Conservation (phyloP, 2,329 filamentous ascomycete species). For the Monosporascus sp. region DNA sequence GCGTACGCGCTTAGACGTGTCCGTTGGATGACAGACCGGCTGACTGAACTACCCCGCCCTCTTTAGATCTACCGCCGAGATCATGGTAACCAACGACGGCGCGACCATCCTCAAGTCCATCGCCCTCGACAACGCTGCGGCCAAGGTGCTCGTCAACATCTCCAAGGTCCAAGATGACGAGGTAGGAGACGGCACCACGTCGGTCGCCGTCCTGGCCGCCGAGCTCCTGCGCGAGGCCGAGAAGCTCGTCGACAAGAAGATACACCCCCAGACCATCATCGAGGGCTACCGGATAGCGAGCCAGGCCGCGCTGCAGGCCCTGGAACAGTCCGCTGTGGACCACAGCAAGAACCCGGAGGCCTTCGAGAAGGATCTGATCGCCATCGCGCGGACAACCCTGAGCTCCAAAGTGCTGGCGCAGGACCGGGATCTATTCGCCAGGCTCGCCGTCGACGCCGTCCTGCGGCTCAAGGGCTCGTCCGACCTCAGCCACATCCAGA, state of each 20-base stretch:
- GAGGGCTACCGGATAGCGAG: conserved; percentile 98
- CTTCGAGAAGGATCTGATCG: conserved; percentile 83
- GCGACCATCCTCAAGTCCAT: conserved; percentile 98
- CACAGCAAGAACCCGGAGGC: conserved; percentile 77
- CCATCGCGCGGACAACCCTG: conserved; percentile 90
- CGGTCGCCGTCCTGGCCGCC: conserved; percentile 91
- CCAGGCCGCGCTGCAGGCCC: conserved; percentile 74
- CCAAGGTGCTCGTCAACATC: conserved; percentile 98
- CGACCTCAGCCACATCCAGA: conserved; percentile 95
- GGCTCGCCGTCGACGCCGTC: conserved; percentile 86
- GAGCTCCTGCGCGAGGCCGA: conserved; percentile 95
- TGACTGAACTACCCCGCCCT: conserved; percentile 13
- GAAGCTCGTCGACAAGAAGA: conserved; percentile 95
- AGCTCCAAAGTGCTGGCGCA: conserved; percentile 96
- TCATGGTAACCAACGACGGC: conserved; percentile 98
- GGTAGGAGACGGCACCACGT: conserved; percentile 96
- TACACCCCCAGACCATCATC: conserved; percentile 98
- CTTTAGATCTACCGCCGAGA: conserved; percentile 82
- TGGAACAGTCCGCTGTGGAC: conserved; percentile 81
- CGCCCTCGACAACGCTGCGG: conserved; percentile 94
- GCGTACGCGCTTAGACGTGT: too few species aligned
- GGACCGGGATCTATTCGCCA: conserved; percentile 86
- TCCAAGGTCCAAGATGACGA: conserved; percentile 99
- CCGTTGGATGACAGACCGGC: background rate
- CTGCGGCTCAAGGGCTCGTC: conserved; percentile 83